Evolutionary conservation across 1,284 basidiomycete species (phyloP), one percentile per base, ranked within the genome.

Genomic region (Pseudomicrostroma phylloplanum): DNA sequence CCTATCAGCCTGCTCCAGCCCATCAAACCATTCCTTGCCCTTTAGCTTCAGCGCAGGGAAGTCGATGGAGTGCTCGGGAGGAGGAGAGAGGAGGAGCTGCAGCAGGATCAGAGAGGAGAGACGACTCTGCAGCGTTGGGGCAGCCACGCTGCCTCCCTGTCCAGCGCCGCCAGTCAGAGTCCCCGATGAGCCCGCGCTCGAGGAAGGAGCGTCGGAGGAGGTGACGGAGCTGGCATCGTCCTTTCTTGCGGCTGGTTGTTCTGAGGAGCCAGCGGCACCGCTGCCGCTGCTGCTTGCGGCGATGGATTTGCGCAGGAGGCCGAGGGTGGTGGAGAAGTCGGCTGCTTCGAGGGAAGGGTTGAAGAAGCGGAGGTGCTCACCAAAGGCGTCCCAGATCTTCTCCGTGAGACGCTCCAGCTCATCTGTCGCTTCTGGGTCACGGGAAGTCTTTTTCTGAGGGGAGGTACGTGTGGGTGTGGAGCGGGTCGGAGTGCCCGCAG

Each of bases 381-480:
- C 72, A 64, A 78, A 73, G 11, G 63, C 59, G 3, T 66, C 55
- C 74, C 72, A 76, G 9, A 76, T 68, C 39, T 70, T 69, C 8
- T 60, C 56, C 2, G 71, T 67, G 26, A 71, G 67, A 9, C 69
- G 63, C 48, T 77, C 75, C 46, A 78, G 63, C 62, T 73, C 74
- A 9, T 66, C 62, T 7, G 67, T 71, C 25, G 71, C 53, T 3
- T 66, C 59, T 11, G 65, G 68, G n/a, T 57, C 55, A 1, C 46
- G 19, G 23, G 23, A 48, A 36, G 30, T 36, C 30, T 36, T 36
- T 9, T 36, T 36, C n/a, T n/a, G 46, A 23, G 46, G 46, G 12
- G 17, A 4, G 46, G 46, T 12, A n/a, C n/a, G 23, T 4, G 46
- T 23, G 46, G 46, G 46, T 48, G 46, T 48, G 46, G 46, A n/a